A percentile compares a stretch with the other conserved stretches of the same genome.
phyloP scores from a whole-genome alignment of 208 protist genomes.

The Leptomonas seymouri region DNA sequence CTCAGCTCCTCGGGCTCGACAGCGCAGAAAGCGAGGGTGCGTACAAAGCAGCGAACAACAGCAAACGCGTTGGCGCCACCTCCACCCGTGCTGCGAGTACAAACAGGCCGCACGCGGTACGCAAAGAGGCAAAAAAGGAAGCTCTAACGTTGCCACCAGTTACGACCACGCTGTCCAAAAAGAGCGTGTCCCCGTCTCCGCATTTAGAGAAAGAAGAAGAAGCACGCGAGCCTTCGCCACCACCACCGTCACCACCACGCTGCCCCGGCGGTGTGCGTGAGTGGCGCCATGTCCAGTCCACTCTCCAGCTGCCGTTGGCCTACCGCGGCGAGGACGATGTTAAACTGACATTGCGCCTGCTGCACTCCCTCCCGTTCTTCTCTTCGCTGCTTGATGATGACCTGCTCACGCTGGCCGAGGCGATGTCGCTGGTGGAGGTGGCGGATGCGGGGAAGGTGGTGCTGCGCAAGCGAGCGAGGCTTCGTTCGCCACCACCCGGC shows the following conservation, averaged over 20 bases:
- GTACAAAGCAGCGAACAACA: background rate
- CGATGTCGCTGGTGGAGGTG: conserved; percentile 49
- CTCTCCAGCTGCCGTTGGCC: conserved; percentile 56
- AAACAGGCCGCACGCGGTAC: background rate
- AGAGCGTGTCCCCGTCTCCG: no score
- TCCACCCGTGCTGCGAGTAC: background rate
- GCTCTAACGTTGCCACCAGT: background rate
- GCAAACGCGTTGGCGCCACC: background rate
- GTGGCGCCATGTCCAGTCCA: conserved; percentile 57
- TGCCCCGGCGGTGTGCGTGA: conserved; percentile 11
- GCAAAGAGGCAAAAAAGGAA: background rate
- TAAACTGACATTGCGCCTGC: conserved; percentile 38
- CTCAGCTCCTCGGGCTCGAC: conserved; percentile 31
- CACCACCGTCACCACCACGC: background rate
- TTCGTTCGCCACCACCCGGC: background rate
- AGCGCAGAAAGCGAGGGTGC: background rate
- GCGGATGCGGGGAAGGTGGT: conserved; percentile 23
- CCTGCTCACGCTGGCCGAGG: conserved; percentile 50
- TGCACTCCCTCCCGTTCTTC: conserved; percentile 56
- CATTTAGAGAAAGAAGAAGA: background rate
- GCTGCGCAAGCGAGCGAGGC: conserved; percentile 12
- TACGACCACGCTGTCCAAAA: no score
- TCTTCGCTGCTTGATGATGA: conserved; percentile 50
- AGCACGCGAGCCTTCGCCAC: background rate
- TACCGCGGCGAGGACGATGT: conserved; percentile 61